These are phyloP conservation scores for Colletotrichum falcatum DNA, from an alignment of 2,329 filamentous ascomycete species.

Conservation along the genomic window DNA sequence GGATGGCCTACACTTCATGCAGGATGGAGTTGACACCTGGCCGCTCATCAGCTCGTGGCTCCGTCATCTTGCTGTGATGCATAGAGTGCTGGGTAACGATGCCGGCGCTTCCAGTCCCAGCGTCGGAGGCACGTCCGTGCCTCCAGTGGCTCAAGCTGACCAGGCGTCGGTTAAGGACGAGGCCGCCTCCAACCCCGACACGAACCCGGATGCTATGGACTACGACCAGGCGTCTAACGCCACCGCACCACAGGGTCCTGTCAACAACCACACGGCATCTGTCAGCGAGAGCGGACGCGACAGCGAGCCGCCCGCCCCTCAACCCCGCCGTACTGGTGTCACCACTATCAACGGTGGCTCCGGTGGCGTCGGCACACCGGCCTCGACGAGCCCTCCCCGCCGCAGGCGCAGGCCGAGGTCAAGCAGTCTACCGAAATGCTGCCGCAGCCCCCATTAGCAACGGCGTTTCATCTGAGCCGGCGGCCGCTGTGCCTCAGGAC, in stretches of 20 bases:
- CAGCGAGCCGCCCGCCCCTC: slow-evolving; percentile 64
- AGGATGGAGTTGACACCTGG: slow-evolving; percentile 70
- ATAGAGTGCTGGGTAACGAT: slow-evolving; percentile 68
- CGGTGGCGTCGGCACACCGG: slow-evolving; percentile 60
- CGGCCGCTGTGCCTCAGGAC: slow-evolving; percentile 51
- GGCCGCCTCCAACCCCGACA: slow-evolving; percentile 65
- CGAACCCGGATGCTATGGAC: slow-evolving; percentile 68
- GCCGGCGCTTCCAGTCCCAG: slow-evolving; percentile 52
- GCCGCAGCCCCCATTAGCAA: slow-evolving; percentile 32
- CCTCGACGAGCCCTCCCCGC: slow-evolving; percentile 58
- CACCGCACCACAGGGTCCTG: slow-evolving; percentile 48
- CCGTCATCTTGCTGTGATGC: slow-evolving; percentile 71
- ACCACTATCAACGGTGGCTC: slow-evolving; percentile 71
- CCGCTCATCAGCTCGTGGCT: slow-evolving; percentile 70
- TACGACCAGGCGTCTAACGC: slow-evolving; percentile 61
- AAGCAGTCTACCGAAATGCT: slow-evolving; percentile 52
- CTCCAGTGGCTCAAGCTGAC: slow-evolving; percentile 44
- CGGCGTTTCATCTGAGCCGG: slow-evolving; percentile 43
- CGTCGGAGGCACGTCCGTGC: slow-evolving; percentile 48
- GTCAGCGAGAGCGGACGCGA: slow-evolving; percentile 58
- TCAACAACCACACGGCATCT: slow-evolving; percentile 42
- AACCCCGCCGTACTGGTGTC: slow-evolving; percentile 64
- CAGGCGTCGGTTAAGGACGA: slow-evolving; percentile 66
- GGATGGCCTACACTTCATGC: slow-evolving; percentile 70
- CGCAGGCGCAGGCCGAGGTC: slow-evolving; percentile 47